These are phyloP conservation scores for Aureobasidium zeae DNA, from an alignment of 2,329 filamentous ascomycete species.

Conservation along the genomic window DNA sequence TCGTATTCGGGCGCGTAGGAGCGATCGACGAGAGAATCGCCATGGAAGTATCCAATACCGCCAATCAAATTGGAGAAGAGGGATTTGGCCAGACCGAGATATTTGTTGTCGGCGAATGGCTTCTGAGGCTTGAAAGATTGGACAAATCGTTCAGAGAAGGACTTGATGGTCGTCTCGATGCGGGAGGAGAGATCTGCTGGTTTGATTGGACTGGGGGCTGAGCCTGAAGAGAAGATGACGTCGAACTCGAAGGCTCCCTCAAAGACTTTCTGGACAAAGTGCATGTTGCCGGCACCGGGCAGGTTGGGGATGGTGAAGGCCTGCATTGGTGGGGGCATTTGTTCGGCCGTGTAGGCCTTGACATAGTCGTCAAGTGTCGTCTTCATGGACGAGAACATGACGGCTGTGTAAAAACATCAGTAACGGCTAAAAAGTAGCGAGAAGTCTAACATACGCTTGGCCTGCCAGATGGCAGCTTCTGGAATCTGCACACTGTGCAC, in stretches of 20 bases:
- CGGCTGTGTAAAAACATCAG: conserved; percentile 30
- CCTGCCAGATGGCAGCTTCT: conserved; percentile 70
- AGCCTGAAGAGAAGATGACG: conserved; percentile 75
- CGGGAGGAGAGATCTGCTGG: conserved; percentile 58
- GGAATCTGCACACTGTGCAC: conserved; percentile 63
- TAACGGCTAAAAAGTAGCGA: conserved; percentile 33
- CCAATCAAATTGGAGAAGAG: conserved; percentile 92
- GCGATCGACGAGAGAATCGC: conserved; percentile 77
- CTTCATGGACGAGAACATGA: conserved; percentile 56
- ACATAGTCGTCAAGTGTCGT: conserved; percentile 52
- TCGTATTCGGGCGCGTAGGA: conserved; percentile 90
- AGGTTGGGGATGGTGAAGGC: conserved; percentile 68
- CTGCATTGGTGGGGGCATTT: conserved; percentile 73
- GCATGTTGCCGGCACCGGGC: conserved; percentile 65
- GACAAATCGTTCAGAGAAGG: conserved; percentile 67
- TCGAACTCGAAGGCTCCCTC: conserved; percentile 87
- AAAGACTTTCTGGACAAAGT: conserved; percentile 86
- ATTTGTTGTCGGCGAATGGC: conserved; percentile 63
- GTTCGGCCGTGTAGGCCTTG: conserved; percentile 51
- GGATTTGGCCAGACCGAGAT: conserved; percentile 70
- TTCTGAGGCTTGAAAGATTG: conserved; percentile 62
- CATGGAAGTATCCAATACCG: conserved; percentile 91
- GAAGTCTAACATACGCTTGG: conserved; percentile 43
- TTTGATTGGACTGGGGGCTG: conserved; percentile 27
- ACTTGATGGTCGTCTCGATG: conserved; percentile 55